These are phyloP conservation scores for Syncephalastrum racemosum DNA, from an alignment of 371 early-diverging fungal species.

Conservation along the genomic window DNA sequence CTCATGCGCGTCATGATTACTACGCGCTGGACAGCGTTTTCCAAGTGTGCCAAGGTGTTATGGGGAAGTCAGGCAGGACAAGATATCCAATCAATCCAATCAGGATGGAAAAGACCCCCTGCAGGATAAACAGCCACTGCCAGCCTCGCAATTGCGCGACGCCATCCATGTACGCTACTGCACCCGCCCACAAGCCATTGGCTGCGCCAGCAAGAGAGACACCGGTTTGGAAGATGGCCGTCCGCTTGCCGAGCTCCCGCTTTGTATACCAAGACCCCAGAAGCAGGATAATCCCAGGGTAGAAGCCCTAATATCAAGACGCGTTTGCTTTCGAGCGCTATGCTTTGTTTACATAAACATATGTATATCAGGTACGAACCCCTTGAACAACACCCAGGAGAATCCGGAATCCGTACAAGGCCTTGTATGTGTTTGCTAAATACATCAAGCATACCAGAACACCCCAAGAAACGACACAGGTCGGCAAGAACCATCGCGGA, in stretches of 20 bases:
- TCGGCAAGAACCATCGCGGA: conserved; percentile 6
- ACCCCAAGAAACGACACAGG: conserved; percentile 4
- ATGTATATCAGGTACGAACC: too few relatives aligned
- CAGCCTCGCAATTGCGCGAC: conserved; percentile 1
- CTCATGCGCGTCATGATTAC: too few relatives aligned
- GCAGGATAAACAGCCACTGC: conserved; percentile 10
- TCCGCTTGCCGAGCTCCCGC: conserved; percentile 6
- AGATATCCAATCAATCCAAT: conserved; percentile 7
- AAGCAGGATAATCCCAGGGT: conserved; percentile 13
- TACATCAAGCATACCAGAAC: not conserved
- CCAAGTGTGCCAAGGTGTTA: not conserved
- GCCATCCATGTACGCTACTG: conserved; percentile 2
- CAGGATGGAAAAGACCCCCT: conserved; percentile 5
- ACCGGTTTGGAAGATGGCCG: conserved; percentile 6
- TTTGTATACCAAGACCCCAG: conserved; percentile 7
- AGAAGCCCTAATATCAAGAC: conserved; percentile 5
- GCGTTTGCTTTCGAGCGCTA: not conserved
- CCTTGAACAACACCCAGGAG: too few relatives aligned
- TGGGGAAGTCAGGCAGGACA: conserved; percentile 7
- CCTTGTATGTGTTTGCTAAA: too few relatives aligned
- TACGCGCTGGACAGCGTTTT: too few relatives aligned
- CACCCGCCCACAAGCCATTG: conserved; percentile 8
- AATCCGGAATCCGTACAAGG: too few relatives aligned
- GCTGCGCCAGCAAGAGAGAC: conserved; percentile 2
- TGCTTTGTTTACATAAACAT: not conserved